Base-by-base conservation (phyloP, 2,329 filamentous ascomycete species). In the Microthyrium microscopicum region DNA sequence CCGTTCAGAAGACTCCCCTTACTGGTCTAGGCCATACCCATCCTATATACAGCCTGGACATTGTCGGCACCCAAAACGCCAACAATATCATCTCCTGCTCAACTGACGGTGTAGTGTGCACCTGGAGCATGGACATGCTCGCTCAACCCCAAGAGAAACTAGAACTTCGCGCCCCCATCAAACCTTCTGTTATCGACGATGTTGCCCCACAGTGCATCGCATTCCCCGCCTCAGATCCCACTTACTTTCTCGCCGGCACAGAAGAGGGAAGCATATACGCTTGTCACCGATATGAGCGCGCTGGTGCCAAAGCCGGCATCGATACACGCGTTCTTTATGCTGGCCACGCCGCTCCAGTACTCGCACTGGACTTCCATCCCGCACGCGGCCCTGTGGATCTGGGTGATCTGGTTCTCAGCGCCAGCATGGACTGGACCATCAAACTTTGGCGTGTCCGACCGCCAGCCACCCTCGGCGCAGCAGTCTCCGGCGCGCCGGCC, bases 71-170 rank as follows among this genome's bases (percentile, higher is more conserved):
- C 1, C 89, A 95, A 51, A 98, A 98, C 53, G 89, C 89, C 38
- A 93, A 94, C 61, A 98, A 95, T 55, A 93, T 98, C 51, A 80
- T 98, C 46, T 94, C 85, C 21, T 87, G 83, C 52, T 94, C 84
- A 2, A 98, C 89, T 1, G 89, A 98, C 50, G 89, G 89, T 35
- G 83, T 92, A 7, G 83, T 95, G 26, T 98, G 89, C 54, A 82
- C 85, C 30, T 98, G 89, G 89, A 85, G 81, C 35, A 83, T 94
- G 42, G 91, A 98, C 54, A 95, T 98, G 73, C 79, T 98, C 39
- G 83, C 87, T 1, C 83, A 94, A 54, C 89, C 89, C 1, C 87
- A 95, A 56, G 89, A 98, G 60, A 77, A 84, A 35, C 71, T 98
- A 26, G 83, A 92, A 47, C 67, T 98, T 9, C 77, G 76, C 39